Evolutionary conservation across 495 filamentous ascomycete genomes (phyloP).

Genomic region (Talaromyces adpressus): DNA sequence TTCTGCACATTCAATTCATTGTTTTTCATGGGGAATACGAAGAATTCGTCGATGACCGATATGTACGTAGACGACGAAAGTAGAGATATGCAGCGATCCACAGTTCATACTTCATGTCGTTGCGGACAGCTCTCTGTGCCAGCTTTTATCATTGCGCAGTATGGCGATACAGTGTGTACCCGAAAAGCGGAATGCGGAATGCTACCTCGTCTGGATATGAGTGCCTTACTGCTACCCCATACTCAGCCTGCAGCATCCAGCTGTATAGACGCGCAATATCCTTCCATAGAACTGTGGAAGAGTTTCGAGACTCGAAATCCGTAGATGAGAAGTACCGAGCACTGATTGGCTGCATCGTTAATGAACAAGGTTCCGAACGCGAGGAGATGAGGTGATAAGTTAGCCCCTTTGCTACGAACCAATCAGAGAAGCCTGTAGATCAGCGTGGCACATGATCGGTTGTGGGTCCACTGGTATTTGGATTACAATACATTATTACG

Average conservation of each 20-base stretch:
- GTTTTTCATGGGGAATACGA: neutral
- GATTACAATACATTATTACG: neutral
- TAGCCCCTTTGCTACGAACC: neutral
- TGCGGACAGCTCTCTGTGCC: neutral
- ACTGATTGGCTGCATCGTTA: too few species aligned
- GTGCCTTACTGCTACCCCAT: neutral
- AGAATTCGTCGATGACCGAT: too few species aligned
- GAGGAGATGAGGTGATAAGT: neutral
- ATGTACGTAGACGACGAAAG: too few species aligned
- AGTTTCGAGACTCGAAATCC: too few species aligned
- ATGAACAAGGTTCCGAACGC: neutral
- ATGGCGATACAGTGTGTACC: neutral
- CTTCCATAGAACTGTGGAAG: too few species aligned
- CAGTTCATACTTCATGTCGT: neutral
- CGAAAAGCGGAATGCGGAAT: neutral
- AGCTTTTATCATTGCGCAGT: neutral
- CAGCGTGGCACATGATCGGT: neutral
- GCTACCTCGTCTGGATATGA: neutral
- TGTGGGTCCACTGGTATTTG: neutral
- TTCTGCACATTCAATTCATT: neutral
- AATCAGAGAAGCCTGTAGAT: neutral
- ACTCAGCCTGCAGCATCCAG: too few species aligned
- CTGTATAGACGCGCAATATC: too few species aligned
- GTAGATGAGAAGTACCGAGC: too few species aligned
- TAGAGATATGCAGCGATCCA: too few species aligned